phyloP scores from a whole-genome alignment of 768 basidiomycete species.

The Scleroderma bovista region DNA sequence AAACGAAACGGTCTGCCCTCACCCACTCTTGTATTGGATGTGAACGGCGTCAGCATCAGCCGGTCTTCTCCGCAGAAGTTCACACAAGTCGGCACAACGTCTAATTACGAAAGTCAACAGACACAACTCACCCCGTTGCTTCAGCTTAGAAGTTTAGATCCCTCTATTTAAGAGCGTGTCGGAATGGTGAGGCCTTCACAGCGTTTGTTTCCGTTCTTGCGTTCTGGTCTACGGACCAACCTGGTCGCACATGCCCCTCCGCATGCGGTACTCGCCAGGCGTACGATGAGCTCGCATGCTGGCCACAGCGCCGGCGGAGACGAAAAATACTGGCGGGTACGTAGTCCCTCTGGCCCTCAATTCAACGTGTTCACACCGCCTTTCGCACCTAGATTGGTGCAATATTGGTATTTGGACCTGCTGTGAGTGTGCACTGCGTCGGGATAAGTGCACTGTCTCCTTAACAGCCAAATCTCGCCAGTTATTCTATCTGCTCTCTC shows the following conservation, averaged over 20 bases:
- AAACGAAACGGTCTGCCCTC: neutral
- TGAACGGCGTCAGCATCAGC: neutral
- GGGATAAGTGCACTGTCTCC: neutral
- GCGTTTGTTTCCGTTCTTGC: constrained; percentile 16
- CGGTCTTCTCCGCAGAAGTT: constrained; percentile 25
- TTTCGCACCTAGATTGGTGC: constrained; percentile 22
- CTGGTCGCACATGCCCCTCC: constrained; percentile 8
- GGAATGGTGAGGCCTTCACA: constrained; percentile 20
- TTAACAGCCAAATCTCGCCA: constrained; percentile 2
- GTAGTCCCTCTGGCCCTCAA: constrained; percentile 3
- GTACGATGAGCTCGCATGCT: constrained; percentile 22
- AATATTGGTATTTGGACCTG: constrained; percentile 27
- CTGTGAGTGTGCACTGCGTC: constrained; percentile 16
- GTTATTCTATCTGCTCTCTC: constrained; percentile 29
- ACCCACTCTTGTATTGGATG: no score
- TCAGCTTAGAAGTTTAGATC: neutral
- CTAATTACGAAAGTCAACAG: no score
- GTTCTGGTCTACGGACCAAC: constrained; percentile 9
- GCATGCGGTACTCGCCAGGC: constrained; percentile 14
- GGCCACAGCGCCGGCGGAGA: constrained; percentile 12
- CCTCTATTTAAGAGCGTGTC: neutral
- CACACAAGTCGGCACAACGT: constrained; percentile 15
- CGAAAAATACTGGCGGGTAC: constrained; percentile 27
- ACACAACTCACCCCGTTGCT: no score
- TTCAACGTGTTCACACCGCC: neutral